Conservation (phyloP, 768 basidiomycete genomes). For the Saitozyma sp. region DNA sequence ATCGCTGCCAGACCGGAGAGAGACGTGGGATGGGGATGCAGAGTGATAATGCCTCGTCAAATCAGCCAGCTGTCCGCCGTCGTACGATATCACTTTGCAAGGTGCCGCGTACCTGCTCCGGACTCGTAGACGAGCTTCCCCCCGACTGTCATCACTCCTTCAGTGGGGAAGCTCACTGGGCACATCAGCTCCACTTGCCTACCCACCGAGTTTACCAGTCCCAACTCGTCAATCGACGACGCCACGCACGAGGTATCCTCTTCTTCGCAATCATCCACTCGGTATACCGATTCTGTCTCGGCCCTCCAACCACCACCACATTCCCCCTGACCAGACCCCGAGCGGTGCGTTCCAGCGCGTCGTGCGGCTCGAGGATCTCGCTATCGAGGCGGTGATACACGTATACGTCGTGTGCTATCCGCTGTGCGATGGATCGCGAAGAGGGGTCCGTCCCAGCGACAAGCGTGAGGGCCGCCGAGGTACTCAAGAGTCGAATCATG, state of each 20-base stretch:
- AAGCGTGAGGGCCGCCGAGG: conserved; percentile 60
- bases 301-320: conserved; percentile 42
- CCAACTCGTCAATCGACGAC: conserved; percentile 45
- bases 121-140: conserved; percentile 27
- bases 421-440: conserved; percentile 59
- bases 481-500: conserved; percentile 66
- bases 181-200: conserved; percentile 7
- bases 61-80: conserved; percentile 13
- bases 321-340: conserved; percentile 36
- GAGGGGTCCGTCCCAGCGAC: conserved; percentile 54
- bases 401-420: conserved; percentile 68
- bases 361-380: conserved; percentile 59
- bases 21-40: conserved; percentile 64
- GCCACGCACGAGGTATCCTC: conserved; percentile 64
- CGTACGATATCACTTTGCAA: background rate
- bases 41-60: conserved; percentile 61
- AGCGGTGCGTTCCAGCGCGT: conserved; percentile 44
- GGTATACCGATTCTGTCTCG: conserved; percentile 38
- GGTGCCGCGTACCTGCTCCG: conserved; percentile 21
- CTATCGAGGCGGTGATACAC: conserved; percentile 71
- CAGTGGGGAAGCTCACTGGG: conserved; percentile 32
- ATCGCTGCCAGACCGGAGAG: conserved; percentile 58
- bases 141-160: conserved; percentile 25
- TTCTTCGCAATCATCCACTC: conserved; percentile 51
- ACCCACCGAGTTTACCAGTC: background rate